Evolutionary conservation across 1,284 basidiomycete genomes (phyloP), one percentile per base, ranked within the genome.

Genomic region (Tilletia caries): DNA sequence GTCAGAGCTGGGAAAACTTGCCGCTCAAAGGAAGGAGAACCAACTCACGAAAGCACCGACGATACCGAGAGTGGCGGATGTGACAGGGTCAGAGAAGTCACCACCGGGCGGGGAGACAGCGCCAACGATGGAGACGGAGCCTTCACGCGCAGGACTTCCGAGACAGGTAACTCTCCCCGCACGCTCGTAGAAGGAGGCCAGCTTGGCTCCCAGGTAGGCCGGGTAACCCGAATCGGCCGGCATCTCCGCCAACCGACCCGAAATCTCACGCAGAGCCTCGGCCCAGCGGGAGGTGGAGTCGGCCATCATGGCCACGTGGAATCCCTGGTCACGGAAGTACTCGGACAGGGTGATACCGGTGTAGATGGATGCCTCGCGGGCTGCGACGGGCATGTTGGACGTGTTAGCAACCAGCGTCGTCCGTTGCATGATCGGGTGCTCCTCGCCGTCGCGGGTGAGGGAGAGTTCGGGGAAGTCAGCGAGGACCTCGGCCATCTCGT

Each of bases 351-450:
- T 99, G 86, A 99, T 98, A 82, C 96, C 96, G 52, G 96, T 99
- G 86, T 99, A 99, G 84, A 99, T 98, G 58, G 95, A 98, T 4
- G 96, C 96, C 86, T 99, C 96, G 82, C 96, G 93, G 46, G 96
- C 96, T 44, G 96, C 96, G 80, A 99, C 96, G 78, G 96, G 96
- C 96, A 99, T 99, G 87, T 99, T 98, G 70, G 95, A 98, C 1
- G 96, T 99, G 85, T 99, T 99, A 78, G 96, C 96, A 71, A 99
- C 95, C 43, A 99, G 89, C 2, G 95, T 95, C 1, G 96, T 98
- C 74, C 96, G 95, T 86, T 98, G 98, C 96, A 99, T 99, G 87
- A 99, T 98, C 48, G 96, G 96, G 84, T 98, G 95, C 88, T 97
- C 91, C 70, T 93, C 92, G 70, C 88, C 88, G 78, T 93, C 90